phyloP scores from a whole-genome alignment of 2,329 filamentous ascomycete species.

The Leptodontidium sp. region DNA sequence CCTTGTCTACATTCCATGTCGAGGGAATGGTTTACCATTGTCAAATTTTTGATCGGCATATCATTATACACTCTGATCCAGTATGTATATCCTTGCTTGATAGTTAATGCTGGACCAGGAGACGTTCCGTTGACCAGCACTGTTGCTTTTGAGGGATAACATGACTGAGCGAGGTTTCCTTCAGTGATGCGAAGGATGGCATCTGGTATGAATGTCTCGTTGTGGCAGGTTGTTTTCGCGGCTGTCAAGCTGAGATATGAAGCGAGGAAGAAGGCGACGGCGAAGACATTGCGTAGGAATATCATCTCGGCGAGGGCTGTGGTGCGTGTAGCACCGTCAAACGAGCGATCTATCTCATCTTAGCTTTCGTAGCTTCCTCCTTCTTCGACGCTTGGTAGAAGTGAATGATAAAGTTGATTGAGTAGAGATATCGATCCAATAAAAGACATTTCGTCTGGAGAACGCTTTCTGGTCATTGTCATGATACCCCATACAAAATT shows the following conservation, averaged over 20 bases:
- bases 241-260: background rate
- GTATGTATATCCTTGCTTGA: constrained; percentile 53
- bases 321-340: too few relatives aligned
- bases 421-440: too few relatives aligned
- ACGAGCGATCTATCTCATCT: too few relatives aligned
- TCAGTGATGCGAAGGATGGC: constrained; percentile 52
- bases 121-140: constrained; percentile 58
- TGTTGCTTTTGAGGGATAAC: constrained; percentile 50
- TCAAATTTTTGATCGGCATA: constrained; percentile 56
- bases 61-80: constrained; percentile 65
- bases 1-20: background rate
- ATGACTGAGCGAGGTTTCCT: constrained; percentile 46
- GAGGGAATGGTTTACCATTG: constrained; percentile 51
- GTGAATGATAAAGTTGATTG: too few relatives aligned
- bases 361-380: too few relatives aligned
- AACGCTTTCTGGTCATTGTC: too few relatives aligned
- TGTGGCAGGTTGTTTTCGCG: constrained; percentile 26
- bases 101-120: constrained; percentile 55
- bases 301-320: background rate
- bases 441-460: too few relatives aligned
- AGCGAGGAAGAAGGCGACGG: background rate
- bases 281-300: background rate
- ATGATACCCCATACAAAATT: too few relatives aligned
- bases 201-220: constrained; percentile 49
- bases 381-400: too few relatives aligned